Conservation (phyloP, 2,329 filamentous ascomycete genomes). For the Zymoseptoria tritici region DNA sequence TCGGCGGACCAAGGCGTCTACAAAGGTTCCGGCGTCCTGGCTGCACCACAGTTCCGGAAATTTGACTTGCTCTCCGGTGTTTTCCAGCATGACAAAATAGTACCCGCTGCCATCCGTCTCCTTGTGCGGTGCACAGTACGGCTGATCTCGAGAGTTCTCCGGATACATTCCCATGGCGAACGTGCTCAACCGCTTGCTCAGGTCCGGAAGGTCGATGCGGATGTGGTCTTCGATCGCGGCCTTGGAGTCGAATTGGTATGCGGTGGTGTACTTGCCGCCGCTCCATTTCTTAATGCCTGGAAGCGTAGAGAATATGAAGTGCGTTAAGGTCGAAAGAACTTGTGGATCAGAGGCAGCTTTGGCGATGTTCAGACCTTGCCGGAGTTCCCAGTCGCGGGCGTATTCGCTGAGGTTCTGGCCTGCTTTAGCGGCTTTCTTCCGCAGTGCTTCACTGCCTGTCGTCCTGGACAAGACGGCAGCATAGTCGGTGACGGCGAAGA, state of each 20-base stretch:
- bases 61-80: neutral
- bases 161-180: neutral
- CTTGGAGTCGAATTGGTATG: slow-evolving; percentile 3
- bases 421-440: neutral
- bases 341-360: neutral
- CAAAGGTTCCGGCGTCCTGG: neutral
- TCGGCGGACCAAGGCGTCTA: neutral
- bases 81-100: neutral
- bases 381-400: slow-evolving; percentile 11
- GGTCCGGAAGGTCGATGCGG: neutral
- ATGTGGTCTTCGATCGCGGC: neutral
- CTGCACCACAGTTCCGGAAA: neutral
- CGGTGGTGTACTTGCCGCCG: neutral
- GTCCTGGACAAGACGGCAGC: slow-evolving; percentile 1
- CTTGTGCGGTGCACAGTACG: neutral
- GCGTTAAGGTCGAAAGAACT: neutral
- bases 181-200: neutral
- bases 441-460: neutral
- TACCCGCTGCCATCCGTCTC: neutral
- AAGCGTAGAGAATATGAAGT: neutral
- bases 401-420: neutral
- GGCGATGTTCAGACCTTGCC: slow-evolving; percentile 9
- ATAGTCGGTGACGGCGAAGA: slow-evolving; percentile 30
- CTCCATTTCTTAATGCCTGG: neutral
- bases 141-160: neutral